Percentiles rank a stretch among this genome's conserved stretches.
phyloP scores from a whole-genome alignment of 129 eudicot genomes.

The Erigeron canadensis region DNA sequence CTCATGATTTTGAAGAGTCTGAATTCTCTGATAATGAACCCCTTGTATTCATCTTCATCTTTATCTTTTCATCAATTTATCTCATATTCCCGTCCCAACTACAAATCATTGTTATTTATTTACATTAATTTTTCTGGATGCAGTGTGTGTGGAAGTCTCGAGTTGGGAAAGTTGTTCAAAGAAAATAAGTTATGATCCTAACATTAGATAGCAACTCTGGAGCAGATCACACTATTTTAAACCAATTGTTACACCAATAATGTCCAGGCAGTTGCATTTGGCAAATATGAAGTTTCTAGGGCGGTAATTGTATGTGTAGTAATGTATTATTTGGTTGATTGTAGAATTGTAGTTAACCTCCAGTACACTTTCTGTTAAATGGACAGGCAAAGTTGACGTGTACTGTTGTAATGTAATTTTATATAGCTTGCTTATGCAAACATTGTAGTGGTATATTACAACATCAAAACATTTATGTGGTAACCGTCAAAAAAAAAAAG shows the following conservation, averaged over 20 bases:
- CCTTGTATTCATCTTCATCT: slow-evolving; percentile 45
- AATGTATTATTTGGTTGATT: slow-evolving; percentile 30
- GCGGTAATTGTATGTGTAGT: slow-evolving; percentile 24
- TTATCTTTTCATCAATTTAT: neutral
- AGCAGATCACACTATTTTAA: slow-evolving; percentile 26
- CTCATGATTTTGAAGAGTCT: slow-evolving; percentile 24
- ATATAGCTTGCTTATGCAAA: slow-evolving; percentile 30
- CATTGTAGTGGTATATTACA: slow-evolving; percentile 26
- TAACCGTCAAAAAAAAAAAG: no score
- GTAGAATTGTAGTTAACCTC: slow-evolving; percentile 26
- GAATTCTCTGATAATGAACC: slow-evolving; percentile 69
- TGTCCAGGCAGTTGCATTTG: slow-evolving; percentile 17
- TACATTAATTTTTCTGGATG: slow-evolving; percentile 17
- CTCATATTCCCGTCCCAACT: no score
- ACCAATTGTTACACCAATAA: slow-evolving; percentile 32
- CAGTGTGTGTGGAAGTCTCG: slow-evolving; percentile 73
- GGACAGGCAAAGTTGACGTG: slow-evolving; percentile 31
- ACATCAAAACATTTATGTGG: no score
- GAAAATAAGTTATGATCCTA: slow-evolving; percentile 33
- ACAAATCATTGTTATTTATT: neutral
- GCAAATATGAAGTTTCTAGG: slow-evolving; percentile 15
- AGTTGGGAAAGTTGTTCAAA: slow-evolving; percentile 42
- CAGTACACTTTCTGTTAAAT: slow-evolving; percentile 21
- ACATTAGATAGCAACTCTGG: neutral
- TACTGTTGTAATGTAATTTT: slow-evolving; percentile 25